Evolutionary conservation across 2,329 filamentous ascomycete species (phyloP).

Genomic region (Ceratocystis lukuohia): DNA sequence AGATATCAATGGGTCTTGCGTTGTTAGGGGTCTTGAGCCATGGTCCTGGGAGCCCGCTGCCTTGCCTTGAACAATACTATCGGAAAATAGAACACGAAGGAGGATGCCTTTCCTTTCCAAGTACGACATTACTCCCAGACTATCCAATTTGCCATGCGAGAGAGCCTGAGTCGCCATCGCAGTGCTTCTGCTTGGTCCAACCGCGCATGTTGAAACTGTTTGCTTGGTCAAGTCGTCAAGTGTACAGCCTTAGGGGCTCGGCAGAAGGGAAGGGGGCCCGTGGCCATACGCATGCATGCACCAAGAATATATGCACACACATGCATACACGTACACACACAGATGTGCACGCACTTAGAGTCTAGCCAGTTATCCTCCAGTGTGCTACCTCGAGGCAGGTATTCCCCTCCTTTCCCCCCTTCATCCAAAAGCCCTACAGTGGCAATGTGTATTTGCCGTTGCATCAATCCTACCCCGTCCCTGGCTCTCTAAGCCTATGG

Average conservation of each 20-base stretch:
- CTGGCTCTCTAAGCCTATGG: not conserved
- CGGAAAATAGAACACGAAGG: not conserved
- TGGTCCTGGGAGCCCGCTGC: not conserved
- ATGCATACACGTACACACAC: not conserved
- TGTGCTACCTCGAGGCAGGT: not conserved
- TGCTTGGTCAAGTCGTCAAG: not conserved
- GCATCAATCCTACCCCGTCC: not conserved
- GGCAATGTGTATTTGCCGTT: not conserved
- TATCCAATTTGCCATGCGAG: not conserved
- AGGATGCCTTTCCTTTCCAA: not conserved
- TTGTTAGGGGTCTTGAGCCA: not conserved
- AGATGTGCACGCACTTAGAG: not conserved
- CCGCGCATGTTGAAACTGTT: not conserved
- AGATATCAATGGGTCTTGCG: no score
- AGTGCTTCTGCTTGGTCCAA: not conserved
- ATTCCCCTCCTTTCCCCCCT: not conserved
- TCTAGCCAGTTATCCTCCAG: not conserved
- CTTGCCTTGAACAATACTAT: not conserved
- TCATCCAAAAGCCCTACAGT: not conserved
- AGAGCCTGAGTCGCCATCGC: not conserved
- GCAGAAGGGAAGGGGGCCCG: not conserved
- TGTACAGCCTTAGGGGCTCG: not conserved
- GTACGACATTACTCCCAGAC: not conserved
- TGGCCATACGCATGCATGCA: not conserved
- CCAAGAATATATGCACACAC: not conserved